These are phyloP conservation scores for Hyaloscypha variabilis DNA, from an alignment of 495 filamentous ascomycete species.

Conservation along the genomic window DNA sequence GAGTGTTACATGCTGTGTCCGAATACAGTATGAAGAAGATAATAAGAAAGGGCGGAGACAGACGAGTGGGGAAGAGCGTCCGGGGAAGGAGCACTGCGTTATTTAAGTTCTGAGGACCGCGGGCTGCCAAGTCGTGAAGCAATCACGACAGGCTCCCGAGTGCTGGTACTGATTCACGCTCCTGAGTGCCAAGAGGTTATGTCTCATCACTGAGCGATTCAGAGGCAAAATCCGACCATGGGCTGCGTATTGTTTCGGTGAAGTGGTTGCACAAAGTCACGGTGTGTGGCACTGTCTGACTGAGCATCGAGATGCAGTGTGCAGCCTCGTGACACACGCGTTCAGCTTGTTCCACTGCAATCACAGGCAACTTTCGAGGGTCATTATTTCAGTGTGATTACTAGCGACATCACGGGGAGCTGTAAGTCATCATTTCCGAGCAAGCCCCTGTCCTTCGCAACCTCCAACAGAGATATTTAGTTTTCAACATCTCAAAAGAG, in stretches of 20 bases:
- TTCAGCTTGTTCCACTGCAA: neutral
- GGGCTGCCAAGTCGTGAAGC: neutral
- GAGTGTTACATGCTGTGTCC: constrained; percentile 12
- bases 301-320: neutral
- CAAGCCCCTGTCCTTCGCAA: neutral
- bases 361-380: neutral
- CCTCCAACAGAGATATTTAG: neutral
- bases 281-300: neutral
- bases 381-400: neutral
- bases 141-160: neutral
- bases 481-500: neutral
- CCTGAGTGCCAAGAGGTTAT: neutral
- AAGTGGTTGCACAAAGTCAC: neutral
- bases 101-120: neutral
- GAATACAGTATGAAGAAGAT: neutral
- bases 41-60: neutral
- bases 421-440: neutral
- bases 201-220: neutral
- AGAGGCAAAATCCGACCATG: neutral
- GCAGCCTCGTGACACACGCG: neutral
- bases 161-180: neutral
- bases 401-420: neutral
- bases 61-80: neutral
- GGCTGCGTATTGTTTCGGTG: neutral
- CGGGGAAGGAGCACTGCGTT: neutral